Base-by-base conservation (phyloP, 345 rosid species). In the Lumnitzera racemosa region DNA sequence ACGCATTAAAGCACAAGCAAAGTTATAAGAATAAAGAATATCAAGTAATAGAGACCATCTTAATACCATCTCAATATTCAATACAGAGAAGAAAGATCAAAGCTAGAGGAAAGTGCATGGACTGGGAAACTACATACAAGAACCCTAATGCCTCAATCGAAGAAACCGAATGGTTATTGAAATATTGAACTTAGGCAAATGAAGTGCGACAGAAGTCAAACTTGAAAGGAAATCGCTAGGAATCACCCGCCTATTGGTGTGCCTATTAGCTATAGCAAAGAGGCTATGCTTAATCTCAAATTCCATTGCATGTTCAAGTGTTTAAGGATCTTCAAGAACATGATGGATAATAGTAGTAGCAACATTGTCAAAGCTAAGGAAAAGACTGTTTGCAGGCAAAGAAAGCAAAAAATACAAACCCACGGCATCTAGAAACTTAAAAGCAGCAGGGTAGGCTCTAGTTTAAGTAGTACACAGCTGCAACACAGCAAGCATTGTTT, bases 391-490 rank as follows among this genome's bases (percentile, higher is more conserved):
- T 25, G 85, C 82, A 15, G 96, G 98, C 72, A 92, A 69, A n/a
- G 95, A 83, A 55, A 92, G 92, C 62, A 92, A 78, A 11, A 80
- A 78, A 74, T 73, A 82, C 55, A 89, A 74, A 72, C 96, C 98
- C 47, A 90, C 91, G 65, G 79, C 82, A 58, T 89, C 94, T 61
- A 92, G 82, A 79, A 92, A 92, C 72, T 78, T 79, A 67, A 92
- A 78, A 59, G 98, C 96, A 49, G 74, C 62, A 50, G 91, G 67
- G 76, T 92, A 96, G 64, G 70, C 80, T 75, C 84, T 82, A 17
- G 96, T 89, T 70, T 89, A 82, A 57, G 94, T 87, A 54, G 96
- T 79, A 52, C 91, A 92, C 15, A 89, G 81, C 80, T 89, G 96
- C 71, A 92, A 76, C 59, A 85, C 83, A 72, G 20, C 20, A 20